Conservation (phyloP, 164 flowering plant species). For the Warburgia ugandensis region DNA sequence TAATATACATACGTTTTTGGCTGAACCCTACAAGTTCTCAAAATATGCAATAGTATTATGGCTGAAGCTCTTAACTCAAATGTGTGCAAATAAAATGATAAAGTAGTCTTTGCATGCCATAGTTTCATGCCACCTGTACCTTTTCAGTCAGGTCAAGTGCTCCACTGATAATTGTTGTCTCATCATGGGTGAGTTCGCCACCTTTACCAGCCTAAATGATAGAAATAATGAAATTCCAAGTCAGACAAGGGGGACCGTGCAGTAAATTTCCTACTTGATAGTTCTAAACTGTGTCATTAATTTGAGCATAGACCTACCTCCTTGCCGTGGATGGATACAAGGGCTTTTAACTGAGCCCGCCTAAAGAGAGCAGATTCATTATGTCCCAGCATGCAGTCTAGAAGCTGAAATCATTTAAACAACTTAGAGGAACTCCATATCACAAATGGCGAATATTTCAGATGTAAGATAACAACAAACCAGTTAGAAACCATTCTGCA, state of each 20-base stretch:
- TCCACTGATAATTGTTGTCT: constrained; percentile 94
- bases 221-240: too few species aligned
- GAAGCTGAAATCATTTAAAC: constrained; percentile 41
- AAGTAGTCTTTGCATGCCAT: too few species aligned
- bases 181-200: constrained; percentile 97
- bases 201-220: constrained; percentile 80
- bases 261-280: neutral
- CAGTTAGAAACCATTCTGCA: too few species aligned
- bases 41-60: too few species aligned
- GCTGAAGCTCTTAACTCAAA: too few species aligned
- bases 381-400: constrained; percentile 85
- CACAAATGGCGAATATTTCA: too few species aligned
- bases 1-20: too few species aligned
- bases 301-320: constrained; percentile 52
- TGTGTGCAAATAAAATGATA: too few species aligned
- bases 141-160: constrained; percentile 95
- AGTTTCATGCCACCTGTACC: constrained; percentile 34
- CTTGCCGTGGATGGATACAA: constrained; percentile 83
- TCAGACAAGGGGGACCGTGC: neutral
- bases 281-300: too few species aligned
- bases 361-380: constrained; percentile 75
- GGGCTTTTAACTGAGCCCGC: constrained; percentile 92
- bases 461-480: too few species aligned
- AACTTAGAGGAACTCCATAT: too few species aligned
- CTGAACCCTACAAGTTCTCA: too few species aligned